Evolutionary conservation across 2,329 filamentous ascomycete species (phyloP).

Genomic region (Trichoderma aggressivum): DNA sequence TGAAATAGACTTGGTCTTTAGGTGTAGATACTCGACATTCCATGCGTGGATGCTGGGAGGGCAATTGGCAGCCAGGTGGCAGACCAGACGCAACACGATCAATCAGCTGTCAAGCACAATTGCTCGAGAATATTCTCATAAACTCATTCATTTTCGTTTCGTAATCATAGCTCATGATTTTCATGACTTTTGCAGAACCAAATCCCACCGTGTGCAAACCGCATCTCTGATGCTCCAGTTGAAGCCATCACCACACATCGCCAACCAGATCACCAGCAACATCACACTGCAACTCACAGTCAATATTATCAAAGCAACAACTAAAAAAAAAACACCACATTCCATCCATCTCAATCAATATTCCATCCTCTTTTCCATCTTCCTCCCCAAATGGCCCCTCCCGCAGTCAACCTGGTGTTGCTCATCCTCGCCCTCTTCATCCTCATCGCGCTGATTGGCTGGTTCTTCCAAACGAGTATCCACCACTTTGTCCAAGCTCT

Average conservation of each 20-base stretch:
- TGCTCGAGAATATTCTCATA: background rate
- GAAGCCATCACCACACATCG: background rate
- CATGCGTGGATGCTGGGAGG: background rate
- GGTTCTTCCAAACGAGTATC: slow-evolving; percentile 30
- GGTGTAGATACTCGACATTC: background rate
- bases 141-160: background rate
- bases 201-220: no score
- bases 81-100: background rate
- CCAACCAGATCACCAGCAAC: background rate
- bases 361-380: no score
- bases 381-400: slow-evolving; percentile 27
- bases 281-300: background rate
- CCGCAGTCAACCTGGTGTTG: slow-evolving; percentile 23
- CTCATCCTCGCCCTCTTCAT: slow-evolving; percentile 25
- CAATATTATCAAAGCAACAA: background rate
- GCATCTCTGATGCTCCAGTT: background rate
- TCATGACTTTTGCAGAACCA: background rate
- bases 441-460: slow-evolving; percentile 30
- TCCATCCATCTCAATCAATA: no score
- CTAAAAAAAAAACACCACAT: background rate
- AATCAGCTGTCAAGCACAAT: background rate
- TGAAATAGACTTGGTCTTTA: no score
- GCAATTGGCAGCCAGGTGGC: slow-evolving; percentile 1
- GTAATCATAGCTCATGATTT: no score
- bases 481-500: slow-evolving; percentile 31